Conservation (phyloP, 2,329 filamentous ascomycete genomes). For the Lasiodiplodia sp. region DNA sequence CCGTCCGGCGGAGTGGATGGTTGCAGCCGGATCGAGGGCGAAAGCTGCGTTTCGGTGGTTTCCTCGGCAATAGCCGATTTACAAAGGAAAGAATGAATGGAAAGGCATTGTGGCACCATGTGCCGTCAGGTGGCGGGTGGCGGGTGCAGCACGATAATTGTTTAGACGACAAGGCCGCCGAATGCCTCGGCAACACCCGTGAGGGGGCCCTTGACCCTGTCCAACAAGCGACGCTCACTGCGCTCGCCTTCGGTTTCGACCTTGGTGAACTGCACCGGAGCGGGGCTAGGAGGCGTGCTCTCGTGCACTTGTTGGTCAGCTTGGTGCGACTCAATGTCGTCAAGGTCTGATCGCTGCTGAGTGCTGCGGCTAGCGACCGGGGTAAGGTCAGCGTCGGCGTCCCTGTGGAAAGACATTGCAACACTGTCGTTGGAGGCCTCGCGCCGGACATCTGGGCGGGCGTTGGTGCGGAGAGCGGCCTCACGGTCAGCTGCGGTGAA, state of each 20-base stretch:
- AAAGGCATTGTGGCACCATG: not conserved
- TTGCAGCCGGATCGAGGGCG: not conserved
- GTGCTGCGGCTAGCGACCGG: conserved; percentile 28
- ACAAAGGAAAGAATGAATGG: conserved; percentile 22
- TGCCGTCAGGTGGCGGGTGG: conserved; percentile 7
- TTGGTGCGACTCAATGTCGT: conserved; percentile 16
- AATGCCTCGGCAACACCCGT: conserved; percentile 30
- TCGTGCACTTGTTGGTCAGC: conserved; percentile 13
- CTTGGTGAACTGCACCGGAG: conserved; percentile 25
- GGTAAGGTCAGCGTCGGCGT: conserved; percentile 27
- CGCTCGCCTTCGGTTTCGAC: conserved; percentile 27
- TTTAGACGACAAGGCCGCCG: conserved; percentile 25
- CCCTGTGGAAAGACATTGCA: conserved; percentile 23
- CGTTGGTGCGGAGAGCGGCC: not conserved
- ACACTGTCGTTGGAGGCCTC: conserved; percentile 16
- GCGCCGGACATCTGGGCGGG: conserved; percentile 18
- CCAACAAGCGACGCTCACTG: conserved; percentile 19
- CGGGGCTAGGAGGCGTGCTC: conserved; percentile 12
- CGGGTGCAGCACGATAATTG: conserved; percentile 4
- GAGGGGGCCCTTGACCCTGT: conserved; percentile 27
- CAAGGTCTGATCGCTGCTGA: conserved; percentile 14
- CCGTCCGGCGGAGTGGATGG: conserved; percentile 1
- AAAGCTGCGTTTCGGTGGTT: not conserved
- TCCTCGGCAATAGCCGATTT: not conserved
- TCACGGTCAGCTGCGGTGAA: conserved; percentile 36